Evolutionary conservation across 345 rosid genomes (phyloP), one percentile per base, ranked within the genome.

Genomic region (Toxicodendron radicans): DNA sequence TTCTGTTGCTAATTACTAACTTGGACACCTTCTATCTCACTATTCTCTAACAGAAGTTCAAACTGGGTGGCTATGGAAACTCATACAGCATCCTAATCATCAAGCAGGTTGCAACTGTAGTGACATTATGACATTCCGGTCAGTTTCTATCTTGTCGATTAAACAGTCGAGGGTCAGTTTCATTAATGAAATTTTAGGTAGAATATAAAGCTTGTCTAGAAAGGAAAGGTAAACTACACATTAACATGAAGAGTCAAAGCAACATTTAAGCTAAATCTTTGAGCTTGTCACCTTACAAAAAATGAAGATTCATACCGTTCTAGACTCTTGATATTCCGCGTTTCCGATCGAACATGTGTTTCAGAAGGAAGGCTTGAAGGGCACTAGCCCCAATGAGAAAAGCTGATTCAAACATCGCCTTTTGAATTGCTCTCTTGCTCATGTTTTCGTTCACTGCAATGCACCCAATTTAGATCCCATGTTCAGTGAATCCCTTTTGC

Each of bases 341-440:
- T 78, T 92, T 90, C 21, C 87, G 90, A 66, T 92, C 90, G 45
- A 89, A 88, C 80, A 91, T 74, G 70, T 89, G 86, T 41, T 84
- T 88, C n/a, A 88, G 83, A 74, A 92, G 93, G 81, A 80, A 86
- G 69, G 88, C 81, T 73, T 92, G 95, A 20, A 90, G 87, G 52
- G 82, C 5, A 49, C 92, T 90, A 11, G 89, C 95, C 33, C 86
- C 91, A 1, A 86, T 32, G 12, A 92, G 76, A 20, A 91, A 89
- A 62, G 73, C 71, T 13, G 93, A 87, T 79, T 90, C 97, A n/a
- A 84, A 74, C 61, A 88, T 51, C 64, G 95, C 95, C 81, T 90
- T 90, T 75, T 86, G 85, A 41, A 92, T 62, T 53, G 97, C 90
- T 75, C 97, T 84, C 52, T 51, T 69, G 70, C 91, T 78, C 92